phyloP scores from a whole-genome alignment of 371 early-diverging fungal genomes.

The Lichtheimia ramosa region DNA sequence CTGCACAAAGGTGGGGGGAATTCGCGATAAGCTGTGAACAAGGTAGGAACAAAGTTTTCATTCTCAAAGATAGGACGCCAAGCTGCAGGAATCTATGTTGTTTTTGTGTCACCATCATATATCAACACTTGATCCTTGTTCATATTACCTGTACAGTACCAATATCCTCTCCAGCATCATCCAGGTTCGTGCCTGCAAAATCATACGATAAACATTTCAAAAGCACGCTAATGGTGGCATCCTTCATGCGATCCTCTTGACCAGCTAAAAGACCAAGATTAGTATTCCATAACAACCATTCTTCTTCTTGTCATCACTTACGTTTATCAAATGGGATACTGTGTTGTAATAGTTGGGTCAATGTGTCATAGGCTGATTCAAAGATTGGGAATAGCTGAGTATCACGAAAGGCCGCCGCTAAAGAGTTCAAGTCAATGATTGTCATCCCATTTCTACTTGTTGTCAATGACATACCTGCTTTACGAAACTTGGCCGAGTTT shows the following conservation, averaged over 20 bases:
- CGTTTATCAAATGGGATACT: conserved; percentile 43
- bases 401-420: conserved; percentile 83
- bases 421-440: conserved; percentile 6
- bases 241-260: conserved; percentile 56
- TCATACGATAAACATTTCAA: conserved; percentile 79
- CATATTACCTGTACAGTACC: conserved; percentile 68
- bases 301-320: conserved; percentile 7
- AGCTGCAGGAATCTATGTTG: conserved; percentile 65
- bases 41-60: conserved; percentile 63
- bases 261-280: conserved; percentile 23
- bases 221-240: conserved; percentile 63
- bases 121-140: too few relatives aligned
- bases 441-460: not conserved
- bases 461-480: conserved; percentile 48
- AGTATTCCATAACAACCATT: not conserved
- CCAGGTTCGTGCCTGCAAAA: conserved; percentile 83
- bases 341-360: conserved; percentile 51
- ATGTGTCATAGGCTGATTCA: conserved; percentile 60
- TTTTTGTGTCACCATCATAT: too few relatives aligned
- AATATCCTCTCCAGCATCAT: conserved; percentile 84
- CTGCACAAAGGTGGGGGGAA: conserved; percentile 55
- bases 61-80: conserved; percentile 79
- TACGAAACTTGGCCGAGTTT: conserved; percentile 67
- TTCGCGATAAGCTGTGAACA: conserved; percentile 72
- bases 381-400: conserved; percentile 74